Base-by-base conservation (phyloP, 1,139 yeast genomes). In the Sugiyamaella neomexicana region DNA sequence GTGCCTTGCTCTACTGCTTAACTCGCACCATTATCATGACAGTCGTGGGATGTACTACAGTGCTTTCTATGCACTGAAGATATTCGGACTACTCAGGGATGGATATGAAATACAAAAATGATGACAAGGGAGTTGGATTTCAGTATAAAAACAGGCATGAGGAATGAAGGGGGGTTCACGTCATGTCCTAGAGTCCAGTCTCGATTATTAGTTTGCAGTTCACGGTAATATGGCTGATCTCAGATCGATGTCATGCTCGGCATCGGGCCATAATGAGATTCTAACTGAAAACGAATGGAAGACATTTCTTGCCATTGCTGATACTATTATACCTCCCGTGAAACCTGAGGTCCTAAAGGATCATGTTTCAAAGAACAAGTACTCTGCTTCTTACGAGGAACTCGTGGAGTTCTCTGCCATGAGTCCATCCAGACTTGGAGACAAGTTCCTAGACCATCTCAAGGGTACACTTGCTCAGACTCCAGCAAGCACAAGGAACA, bases 351-450 rank as follows among this genome's bases (percentile, higher is more conserved):
- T 47, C 7, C 31, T 64, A n/a, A 41, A 43, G 20, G 55, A 48
- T 2, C 42, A 41, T 25, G 50, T 55, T 27, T 38, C 54, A 2
- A 17, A 45, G n/a, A 54, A 55, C 32, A 42, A 46, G 23, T 50
- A 48, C 27, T 52, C 53, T 9, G 43, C 57, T 8, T 54, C 56
- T 9, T 57, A 52, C 10, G 54, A 50, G 5, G 48, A 50, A n/a
- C 15, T 50, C 3, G 27, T 3, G 25, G 55, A 60, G 17, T 45
- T 57, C 13, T 63, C 54, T 54, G 48, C 47, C 56, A 52, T 50
- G 62, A 49, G 50, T 59, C 63, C 59, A 55, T 63, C 56, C 62
- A 57, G 50, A 58, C 54, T 65, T 55, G 71, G 75, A 58, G 67
- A 53, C 17, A 15, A 17, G 23, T 62, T 57, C 50, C 45, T 54